Conservation (phyloP, 805 yeast genomes). For the Kazachstania kunashirensis region DNA sequence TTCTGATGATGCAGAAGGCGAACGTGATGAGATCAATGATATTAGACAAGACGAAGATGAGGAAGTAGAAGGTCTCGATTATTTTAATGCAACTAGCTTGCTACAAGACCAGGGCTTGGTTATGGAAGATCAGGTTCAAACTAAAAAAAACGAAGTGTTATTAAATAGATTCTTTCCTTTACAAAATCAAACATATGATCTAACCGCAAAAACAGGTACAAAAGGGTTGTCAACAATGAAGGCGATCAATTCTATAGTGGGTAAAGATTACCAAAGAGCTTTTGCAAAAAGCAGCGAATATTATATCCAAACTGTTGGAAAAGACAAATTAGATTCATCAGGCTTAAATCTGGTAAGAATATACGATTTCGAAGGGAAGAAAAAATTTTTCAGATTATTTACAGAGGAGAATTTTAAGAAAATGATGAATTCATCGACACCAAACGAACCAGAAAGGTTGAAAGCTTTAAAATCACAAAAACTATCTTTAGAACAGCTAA, state of each 20-base stretch:
- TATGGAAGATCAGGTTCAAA: conserved; percentile 13
- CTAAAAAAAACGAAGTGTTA: conserved; percentile 8
- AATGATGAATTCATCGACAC: conserved; percentile 22
- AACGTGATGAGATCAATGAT: conserved; percentile 3
- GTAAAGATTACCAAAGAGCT: conserved; percentile 43
- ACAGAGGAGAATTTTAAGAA: conserved; percentile 34
- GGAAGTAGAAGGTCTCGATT: conserved; percentile 21
- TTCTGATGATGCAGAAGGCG: conserved; percentile 6
- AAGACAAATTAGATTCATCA: conserved; percentile 24
- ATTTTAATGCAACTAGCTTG: conserved; percentile 20
- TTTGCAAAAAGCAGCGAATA: conserved; percentile 43
- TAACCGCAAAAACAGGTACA: conserved; percentile 33
- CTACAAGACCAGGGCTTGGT: conserved; percentile 22
- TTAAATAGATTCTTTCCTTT: conserved; percentile 53
- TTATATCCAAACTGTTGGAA: conserved; percentile 35
- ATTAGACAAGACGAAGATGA: conserved; percentile 2
- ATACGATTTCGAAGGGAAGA: conserved; percentile 64
- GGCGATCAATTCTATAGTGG: conserved; percentile 41
- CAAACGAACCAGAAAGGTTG: conserved; percentile 16
- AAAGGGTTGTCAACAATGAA: conserved; percentile 56
- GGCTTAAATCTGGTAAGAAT: conserved; percentile 43
- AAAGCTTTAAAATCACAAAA: conserved; percentile 5
- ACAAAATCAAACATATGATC: conserved; percentile 51
- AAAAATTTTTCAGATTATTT: conserved; percentile 59
- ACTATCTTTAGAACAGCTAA: conserved; percentile 13